Evolutionary conservation across 1,284 basidiomycete species (phyloP).

Genomic region (Stereum hirsutum): DNA sequence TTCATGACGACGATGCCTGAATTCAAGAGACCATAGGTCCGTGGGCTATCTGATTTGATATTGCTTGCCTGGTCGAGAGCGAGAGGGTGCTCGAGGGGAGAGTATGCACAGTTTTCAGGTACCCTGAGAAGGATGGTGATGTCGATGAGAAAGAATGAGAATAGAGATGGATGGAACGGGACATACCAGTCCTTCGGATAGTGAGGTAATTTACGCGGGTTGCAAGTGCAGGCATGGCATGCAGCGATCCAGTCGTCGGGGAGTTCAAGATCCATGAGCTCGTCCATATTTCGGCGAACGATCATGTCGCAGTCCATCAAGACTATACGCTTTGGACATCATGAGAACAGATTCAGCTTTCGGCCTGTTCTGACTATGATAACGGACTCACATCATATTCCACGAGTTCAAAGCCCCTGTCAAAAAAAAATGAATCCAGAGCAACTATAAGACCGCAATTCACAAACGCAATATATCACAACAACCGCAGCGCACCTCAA

Average conservation of each 20-base stretch:
- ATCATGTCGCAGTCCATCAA: slow-evolving; percentile 92
- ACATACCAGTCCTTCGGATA: slow-evolving; percentile 85
- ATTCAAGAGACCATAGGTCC: slow-evolving; percentile 77
- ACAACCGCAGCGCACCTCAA: slow-evolving; percentile 47
- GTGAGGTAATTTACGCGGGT: slow-evolving; percentile 74
- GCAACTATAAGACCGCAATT: background rate
- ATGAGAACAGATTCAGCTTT: background rate
- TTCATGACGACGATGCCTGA: slow-evolving; percentile 82
- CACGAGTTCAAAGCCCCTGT: slow-evolving; percentile 65
- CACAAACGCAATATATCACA: background rate
- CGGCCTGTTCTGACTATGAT: background rate
- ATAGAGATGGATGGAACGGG: too few relatives aligned
- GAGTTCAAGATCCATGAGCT: slow-evolving; percentile 70
- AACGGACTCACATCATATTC: slow-evolving; percentile 62
- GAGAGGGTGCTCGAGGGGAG: slow-evolving; percentile 46
- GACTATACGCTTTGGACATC: slow-evolving; percentile 70
- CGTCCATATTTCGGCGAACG: slow-evolving; percentile 83
- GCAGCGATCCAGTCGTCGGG: slow-evolving; percentile 74
- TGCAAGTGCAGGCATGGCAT: slow-evolving; percentile 87
- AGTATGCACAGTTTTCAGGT: slow-evolving; percentile 84
- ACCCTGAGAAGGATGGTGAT: slow-evolving; percentile 67
- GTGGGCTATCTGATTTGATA: slow-evolving; percentile 44
- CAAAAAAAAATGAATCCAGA: slow-evolving; percentile 1
- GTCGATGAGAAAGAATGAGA: too few relatives aligned
- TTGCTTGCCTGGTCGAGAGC: slow-evolving; percentile 35